phyloP scores from a whole-genome alignment of 2,329 filamentous ascomycete genomes.

The Calonectria honghensis region DNA sequence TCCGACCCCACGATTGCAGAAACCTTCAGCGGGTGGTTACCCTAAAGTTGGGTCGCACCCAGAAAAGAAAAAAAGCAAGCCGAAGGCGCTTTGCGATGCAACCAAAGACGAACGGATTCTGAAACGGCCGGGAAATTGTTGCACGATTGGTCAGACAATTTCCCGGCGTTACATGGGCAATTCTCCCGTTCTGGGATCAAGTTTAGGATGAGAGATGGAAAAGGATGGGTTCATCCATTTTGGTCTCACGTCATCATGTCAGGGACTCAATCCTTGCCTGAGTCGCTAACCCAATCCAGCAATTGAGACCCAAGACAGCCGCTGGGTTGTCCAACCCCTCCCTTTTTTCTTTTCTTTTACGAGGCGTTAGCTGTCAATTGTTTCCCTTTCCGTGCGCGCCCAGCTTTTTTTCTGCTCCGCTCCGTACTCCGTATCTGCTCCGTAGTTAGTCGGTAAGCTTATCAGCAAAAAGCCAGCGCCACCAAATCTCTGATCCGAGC shows the following conservation, averaged over 20 bases:
- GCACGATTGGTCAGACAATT: conserved; percentile 12
- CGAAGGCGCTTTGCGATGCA: neutral
- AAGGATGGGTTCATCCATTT: conserved; percentile 9
- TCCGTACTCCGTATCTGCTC: neutral
- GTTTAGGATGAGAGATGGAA: neutral
- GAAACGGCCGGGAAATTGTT: conserved; percentile 10
- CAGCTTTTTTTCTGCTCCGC: neutral
- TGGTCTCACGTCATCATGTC: conserved; percentile 23
- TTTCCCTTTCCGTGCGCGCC: neutral
- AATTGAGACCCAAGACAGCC: neutral
- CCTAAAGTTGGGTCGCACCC: neutral
- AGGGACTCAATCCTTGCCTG: neutral
- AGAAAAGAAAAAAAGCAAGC: no score
- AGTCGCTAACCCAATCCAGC: conserved; percentile 2
- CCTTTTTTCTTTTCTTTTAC: neutral
- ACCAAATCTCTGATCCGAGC: conserved; percentile 12
- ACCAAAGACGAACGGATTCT: neutral
- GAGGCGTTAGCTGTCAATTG: conserved; percentile 13
- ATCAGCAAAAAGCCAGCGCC: neutral
- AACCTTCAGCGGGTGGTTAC: conserved; percentile 8
- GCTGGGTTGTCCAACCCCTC: conserved; percentile 8
- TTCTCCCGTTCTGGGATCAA: neutral
- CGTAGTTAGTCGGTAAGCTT: neutral
- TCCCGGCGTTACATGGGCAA: conserved; percentile 11
- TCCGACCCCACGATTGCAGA: conserved; percentile 11